Base-by-base conservation (phyloP, 116 monocot species). In the Cymodocea nodosa region DNA sequence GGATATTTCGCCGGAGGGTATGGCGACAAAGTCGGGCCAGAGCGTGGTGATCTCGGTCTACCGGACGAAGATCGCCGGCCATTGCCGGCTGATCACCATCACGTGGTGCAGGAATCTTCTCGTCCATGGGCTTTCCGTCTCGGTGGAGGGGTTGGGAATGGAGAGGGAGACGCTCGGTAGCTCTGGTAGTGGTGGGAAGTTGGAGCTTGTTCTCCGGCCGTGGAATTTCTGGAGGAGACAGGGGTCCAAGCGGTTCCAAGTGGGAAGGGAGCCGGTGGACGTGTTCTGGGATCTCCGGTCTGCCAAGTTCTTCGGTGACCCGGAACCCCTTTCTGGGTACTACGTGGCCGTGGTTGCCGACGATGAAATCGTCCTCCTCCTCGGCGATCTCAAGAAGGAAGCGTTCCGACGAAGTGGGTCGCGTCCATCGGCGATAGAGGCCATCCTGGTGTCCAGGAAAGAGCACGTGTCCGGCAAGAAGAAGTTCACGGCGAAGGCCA, bases 381-480 rank as follows among this genome's bases (percentile, higher is more conserved):
- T 89, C 18, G 93, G 93, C 0, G 86, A 93, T 67, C 78, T 68
- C 14, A 63, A 74, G 61, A 74, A 74, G 37, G 85, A 89, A 3
- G 93, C 86, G 17, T 72, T 69, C 50, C 61, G 72, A 19, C 56
- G 68, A 17, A 83, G 77, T 35, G 66, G 68, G 35, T 68, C 66
- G 0, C 71, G 52, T 2, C 83, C 81, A 0, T 70, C 89, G 2
- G 10, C 54, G 16, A 66, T 63, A 56, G 83, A 86, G 16, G 78
- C 93, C 4, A 39, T 56, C 0, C 56, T 85, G 30, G 73, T 93
- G 4, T 81, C 77, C 54, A 81, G 71, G 56, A 85, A 77, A 64
- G 93, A 93, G 64, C 93, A 93, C 56, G 73, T 89, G 9, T 89
- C 86, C 59, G 89, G 93, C 2, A 85, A 83, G 78, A 82, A 68